Percentiles rank a stretch among this genome's conserved stretches.
These are phyloP conservation scores for Talaromyces wortmannii DNA, from an alignment of 495 filamentous ascomycete species.

Conservation along the genomic window DNA sequence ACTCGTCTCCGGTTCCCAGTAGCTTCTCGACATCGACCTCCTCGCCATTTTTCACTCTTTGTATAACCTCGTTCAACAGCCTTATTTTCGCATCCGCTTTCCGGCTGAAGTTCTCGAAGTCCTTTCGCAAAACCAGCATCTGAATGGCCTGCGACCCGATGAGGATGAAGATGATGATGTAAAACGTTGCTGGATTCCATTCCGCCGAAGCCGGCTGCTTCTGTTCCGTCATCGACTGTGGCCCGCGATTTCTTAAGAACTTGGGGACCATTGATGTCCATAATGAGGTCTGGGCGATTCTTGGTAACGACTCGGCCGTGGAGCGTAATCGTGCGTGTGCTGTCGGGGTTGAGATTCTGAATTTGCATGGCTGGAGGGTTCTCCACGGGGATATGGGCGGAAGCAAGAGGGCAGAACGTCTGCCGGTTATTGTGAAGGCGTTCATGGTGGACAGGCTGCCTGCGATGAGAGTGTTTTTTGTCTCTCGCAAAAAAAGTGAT, in stretches of 20 bases:
- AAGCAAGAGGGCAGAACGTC: not conserved
- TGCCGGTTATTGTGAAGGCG: not conserved
- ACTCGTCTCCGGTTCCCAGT: constrained; percentile 71
- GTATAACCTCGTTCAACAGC: constrained; percentile 74
- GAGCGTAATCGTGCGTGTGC: constrained; percentile 14
- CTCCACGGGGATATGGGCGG: not conserved
- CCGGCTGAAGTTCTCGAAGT: constrained; percentile 63
- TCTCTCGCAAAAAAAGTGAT: no score
- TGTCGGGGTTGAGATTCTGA: constrained; percentile 2
- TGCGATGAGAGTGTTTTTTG: not conserved
- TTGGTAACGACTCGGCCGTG: constrained; percentile 39
- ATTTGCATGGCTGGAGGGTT: not conserved
- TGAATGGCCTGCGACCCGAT: constrained; percentile 94
- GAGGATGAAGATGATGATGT: constrained; percentile 82
- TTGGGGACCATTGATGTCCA: constrained; percentile 63
- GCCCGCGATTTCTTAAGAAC: constrained; percentile 32
- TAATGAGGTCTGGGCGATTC: constrained; percentile 56
- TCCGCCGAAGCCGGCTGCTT: constrained; percentile 53
- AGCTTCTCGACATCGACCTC: constrained; percentile 81
- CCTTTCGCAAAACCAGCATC: constrained; percentile 72
- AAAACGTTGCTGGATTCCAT: constrained; percentile 93
- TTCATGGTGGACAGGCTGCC: not conserved
- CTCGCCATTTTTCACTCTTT: constrained; percentile 75
- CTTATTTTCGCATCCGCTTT: constrained; percentile 73
- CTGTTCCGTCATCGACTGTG: constrained; percentile 4